A percentile compares a stretch with the other conserved stretches of the same genome.
Conservation (phyloP, 352 stramenopile genomes). For the Phytophthora colocasiae region DNA sequence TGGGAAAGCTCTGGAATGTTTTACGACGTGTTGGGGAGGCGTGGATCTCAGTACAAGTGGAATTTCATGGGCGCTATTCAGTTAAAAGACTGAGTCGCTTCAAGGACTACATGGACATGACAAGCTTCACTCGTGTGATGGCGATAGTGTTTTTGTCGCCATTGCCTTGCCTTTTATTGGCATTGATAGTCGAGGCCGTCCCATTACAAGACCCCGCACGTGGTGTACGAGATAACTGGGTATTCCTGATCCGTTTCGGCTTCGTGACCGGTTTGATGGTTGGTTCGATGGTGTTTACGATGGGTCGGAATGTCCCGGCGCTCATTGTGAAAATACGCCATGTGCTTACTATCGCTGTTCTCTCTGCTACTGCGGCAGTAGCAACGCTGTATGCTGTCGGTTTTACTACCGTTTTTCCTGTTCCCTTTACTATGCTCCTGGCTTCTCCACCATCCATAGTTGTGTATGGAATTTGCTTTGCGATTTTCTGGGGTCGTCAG, state of each 20-base stretch:
- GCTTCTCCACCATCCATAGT: constrained; percentile 19
- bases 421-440: constrained; percentile 22
- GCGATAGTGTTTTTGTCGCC: constrained; percentile 16
- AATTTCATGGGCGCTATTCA: constrained; percentile 42
- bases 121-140: constrained; percentile 5
- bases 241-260: constrained; percentile 24
- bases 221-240: constrained; percentile 17
- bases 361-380: constrained; percentile 6
- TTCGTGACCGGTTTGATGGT: constrained; percentile 17
- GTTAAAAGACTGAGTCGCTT: constrained; percentile 14
- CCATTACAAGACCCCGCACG: constrained; percentile 18
- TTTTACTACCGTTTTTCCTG: constrained; percentile 19
- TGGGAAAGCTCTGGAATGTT: neutral
- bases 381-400: constrained; percentile 15
- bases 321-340: constrained; percentile 17
- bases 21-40: neutral
- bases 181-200: constrained; percentile 20
- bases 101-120: constrained; percentile 9
- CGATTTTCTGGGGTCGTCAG: constrained; percentile 21
- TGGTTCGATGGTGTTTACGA: constrained; percentile 20
- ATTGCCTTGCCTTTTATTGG: constrained; percentile 11
- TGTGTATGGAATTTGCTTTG: constrained; percentile 21
- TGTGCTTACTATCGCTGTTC: constrained; percentile 14
- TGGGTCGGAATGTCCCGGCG: constrained; percentile 17
- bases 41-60: constrained; percentile 28